phyloP scores from a whole-genome alignment of 306 rosid species.

The Corylus avellana region DNA sequence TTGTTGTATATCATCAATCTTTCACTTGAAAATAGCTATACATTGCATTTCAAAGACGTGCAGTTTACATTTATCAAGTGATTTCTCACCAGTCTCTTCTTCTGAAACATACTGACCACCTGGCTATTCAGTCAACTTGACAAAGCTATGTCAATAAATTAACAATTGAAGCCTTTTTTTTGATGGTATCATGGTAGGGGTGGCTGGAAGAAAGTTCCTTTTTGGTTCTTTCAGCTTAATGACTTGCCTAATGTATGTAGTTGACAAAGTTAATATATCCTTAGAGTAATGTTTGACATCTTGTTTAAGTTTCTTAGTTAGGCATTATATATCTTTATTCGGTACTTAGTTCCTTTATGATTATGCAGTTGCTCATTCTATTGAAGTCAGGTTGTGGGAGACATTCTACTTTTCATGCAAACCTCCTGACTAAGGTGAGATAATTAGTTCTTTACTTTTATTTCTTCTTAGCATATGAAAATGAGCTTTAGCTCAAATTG shows the following conservation, averaged over 20 bases:
- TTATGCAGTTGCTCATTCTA: constrained; percentile 35
- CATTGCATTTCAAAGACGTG: too few relatives aligned
- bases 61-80: too few relatives aligned
- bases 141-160: neutral
- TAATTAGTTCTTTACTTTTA: constrained; percentile 8
- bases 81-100: neutral
- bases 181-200: neutral
- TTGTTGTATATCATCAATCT: neutral
- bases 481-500: too few relatives aligned
- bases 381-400: constrained; percentile 22
- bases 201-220: neutral
- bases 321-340: neutral
- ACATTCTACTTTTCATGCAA: constrained; percentile 20
- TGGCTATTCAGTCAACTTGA: neutral
- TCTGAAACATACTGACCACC: neutral
- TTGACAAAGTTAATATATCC: neutral
- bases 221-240: neutral
- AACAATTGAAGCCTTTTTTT: neutral
- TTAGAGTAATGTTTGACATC: neutral
- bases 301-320: neutral
- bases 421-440: constrained; percentile 38
- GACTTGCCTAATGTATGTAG: neutral
- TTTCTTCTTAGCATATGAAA: neutral
- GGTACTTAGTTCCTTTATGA: constrained; percentile 7
- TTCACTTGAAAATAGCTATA: neutral